Evolutionary conservation across 2,329 filamentous ascomycete genomes (phyloP).

Genomic region (Beauveria asiatica): DNA sequence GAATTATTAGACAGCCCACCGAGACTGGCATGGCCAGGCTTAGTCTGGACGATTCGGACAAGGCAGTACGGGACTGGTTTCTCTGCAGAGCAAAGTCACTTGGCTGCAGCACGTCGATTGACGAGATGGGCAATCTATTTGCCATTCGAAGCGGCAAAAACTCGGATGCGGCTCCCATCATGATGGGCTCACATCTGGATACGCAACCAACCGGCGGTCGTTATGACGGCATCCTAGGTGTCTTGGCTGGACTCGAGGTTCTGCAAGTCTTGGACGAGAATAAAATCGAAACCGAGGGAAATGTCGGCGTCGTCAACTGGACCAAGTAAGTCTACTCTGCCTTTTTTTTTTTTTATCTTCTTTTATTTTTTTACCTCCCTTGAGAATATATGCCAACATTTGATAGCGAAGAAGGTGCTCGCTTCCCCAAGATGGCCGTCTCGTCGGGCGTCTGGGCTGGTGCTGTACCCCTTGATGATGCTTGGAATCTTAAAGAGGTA

Average conservation of each 20-base stretch:
- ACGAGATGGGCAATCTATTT: constrained; percentile 75
- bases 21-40: constrained; percentile 75
- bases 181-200: constrained; percentile 60
- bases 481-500: constrained; percentile 55
- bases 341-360: no score
- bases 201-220: constrained; percentile 56
- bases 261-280: constrained; percentile 58
- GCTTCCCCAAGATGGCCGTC: constrained; percentile 68
- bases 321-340: constrained; percentile 45
- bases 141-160: constrained; percentile 52
- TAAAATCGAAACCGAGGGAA: constrained; percentile 57
- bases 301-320: constrained; percentile 69
- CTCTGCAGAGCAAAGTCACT: constrained; percentile 53
- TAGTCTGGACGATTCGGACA: constrained; percentile 66
- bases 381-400: background rate
- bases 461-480: constrained; percentile 50
- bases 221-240: constrained; percentile 73
- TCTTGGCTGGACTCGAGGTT: constrained; percentile 65
- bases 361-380: no score
- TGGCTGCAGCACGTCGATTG: constrained; percentile 59
- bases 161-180: constrained; percentile 51
- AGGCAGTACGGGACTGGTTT: constrained; percentile 69
- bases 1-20: constrained; percentile 13
- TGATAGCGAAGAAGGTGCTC: constrained; percentile 65
- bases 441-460: constrained; percentile 74